Evolutionary conservation across 805 yeast genomes (phyloP).

Genomic region (Wickerhamia fluorescens): DNA sequence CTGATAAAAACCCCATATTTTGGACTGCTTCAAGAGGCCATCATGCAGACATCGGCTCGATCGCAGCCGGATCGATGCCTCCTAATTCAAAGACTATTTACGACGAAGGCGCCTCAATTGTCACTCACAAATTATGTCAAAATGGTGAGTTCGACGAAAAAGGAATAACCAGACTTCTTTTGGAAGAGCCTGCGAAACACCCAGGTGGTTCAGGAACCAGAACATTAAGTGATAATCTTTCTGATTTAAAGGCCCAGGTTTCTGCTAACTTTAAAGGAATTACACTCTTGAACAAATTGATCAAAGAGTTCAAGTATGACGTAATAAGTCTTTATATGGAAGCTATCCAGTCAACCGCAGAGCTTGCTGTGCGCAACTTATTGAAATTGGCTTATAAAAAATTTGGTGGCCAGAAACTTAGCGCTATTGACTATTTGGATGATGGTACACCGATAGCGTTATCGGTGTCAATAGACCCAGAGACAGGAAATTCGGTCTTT

Average conservation of each 20-base stretch:
- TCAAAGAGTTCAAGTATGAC: conserved; percentile 53
- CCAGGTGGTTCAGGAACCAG: conserved; percentile 91
- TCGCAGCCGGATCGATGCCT: conserved; percentile 91
- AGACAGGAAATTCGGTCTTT: conserved; percentile 57
- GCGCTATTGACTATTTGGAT: conserved; percentile 64
- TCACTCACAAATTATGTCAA: conserved; percentile 63
- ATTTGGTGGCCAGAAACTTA: conserved; percentile 34
- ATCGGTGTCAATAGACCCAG: conserved; percentile 40
- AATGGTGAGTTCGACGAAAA: conserved; percentile 72
- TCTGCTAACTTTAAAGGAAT: conserved; percentile 90
- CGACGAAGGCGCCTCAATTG: conserved; percentile 89
- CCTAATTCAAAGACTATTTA: conserved; percentile 78
- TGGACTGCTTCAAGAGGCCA: conserved; percentile 94
- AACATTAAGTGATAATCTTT: conserved; percentile 72
- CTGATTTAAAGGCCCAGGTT: conserved; percentile 46
- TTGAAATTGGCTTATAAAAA: conserved; percentile 28
- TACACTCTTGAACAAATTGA: conserved; percentile 49
- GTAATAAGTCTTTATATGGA: conserved; percentile 68
- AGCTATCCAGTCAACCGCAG: conserved; percentile 78
- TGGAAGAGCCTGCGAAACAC: conserved; percentile 67
- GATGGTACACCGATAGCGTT: conserved; percentile 70
- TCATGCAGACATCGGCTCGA: conserved; percentile 94
- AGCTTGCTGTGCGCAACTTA: conserved; percentile 51
- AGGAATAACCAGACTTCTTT: conserved; percentile 52
- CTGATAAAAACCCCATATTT: conserved; percentile 50